Conservation (phyloP, 2,329 filamentous ascomycete genomes). For the Annulohypoxylon truncatum region DNA sequence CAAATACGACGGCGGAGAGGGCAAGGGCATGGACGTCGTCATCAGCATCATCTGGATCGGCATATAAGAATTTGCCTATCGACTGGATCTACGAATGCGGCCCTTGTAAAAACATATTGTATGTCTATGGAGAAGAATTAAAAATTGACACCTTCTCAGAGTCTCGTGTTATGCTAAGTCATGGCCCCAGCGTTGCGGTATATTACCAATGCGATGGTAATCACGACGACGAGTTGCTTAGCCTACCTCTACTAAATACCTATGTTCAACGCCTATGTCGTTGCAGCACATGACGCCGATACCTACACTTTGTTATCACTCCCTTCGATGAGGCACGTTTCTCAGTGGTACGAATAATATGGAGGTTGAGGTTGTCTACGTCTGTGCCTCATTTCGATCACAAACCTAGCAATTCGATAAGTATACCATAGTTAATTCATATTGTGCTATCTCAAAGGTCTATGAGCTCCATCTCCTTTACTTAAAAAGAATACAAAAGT, state of each 20-base stretch:
- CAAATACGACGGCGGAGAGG: conserved; percentile 79
- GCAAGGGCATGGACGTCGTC: conserved; percentile 75
- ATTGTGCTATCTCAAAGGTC: no score
- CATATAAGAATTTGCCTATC: conserved; percentile 57
- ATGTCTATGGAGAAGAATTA: conserved; percentile 17
- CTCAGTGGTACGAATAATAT: no score
- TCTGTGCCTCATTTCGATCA: no score
- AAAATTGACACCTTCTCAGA: conserved; percentile 9
- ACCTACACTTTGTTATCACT: background rate
- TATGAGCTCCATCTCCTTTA: no score
- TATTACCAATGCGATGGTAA: background rate
- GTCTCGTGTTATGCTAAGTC: background rate
- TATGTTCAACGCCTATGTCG: background rate
- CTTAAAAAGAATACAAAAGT: no score
- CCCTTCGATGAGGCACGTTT: background rate
- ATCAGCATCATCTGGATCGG: conserved; percentile 84
- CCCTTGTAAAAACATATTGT: conserved; percentile 23
- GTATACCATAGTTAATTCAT: no score
- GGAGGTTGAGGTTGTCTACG: no score
- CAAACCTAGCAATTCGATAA: no score
- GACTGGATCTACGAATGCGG: background rate
- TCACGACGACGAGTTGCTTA: background rate
- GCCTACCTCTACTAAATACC: background rate
- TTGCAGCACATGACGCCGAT: background rate
- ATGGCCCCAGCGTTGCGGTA: background rate